Conservation (phyloP, 2,329 filamentous ascomycete species). For the Hawksworthiomyces lignivorus region DNA sequence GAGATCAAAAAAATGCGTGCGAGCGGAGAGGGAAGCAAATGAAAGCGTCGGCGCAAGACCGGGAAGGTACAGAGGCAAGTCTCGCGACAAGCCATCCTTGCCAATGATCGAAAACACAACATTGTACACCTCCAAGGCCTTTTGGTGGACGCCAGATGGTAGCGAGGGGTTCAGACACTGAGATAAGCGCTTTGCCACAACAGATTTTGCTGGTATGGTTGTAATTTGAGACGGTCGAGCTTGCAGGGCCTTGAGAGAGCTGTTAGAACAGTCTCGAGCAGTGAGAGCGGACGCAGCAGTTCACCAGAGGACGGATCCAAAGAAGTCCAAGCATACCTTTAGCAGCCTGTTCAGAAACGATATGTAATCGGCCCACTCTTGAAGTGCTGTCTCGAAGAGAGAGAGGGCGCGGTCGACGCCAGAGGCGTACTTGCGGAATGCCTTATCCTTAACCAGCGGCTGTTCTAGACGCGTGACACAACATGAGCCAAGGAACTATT, state of each 20-base stretch:
- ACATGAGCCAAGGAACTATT: no score
- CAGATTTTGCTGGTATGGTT: constrained; percentile 70
- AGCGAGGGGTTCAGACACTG: constrained; percentile 92
- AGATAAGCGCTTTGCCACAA: constrained; percentile 82
- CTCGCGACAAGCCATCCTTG: constrained; percentile 67
- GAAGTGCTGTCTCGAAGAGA: constrained; percentile 84
- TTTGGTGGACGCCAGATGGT: constrained; percentile 95
- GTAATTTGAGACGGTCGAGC: constrained; percentile 65
- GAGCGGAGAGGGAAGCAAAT: constrained; percentile 87
- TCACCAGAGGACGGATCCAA: constrained; percentile 15
- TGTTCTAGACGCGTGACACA: constrained; percentile 42
- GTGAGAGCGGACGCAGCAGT: constrained; percentile 10
- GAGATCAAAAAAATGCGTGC: constrained; percentile 75
- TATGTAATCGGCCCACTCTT: constrained; percentile 99
- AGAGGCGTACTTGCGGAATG: constrained; percentile 81
- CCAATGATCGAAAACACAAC: constrained; percentile 85
- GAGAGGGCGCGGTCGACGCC: constrained; percentile 80
- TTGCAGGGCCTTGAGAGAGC: constrained; percentile 73
- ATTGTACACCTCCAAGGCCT: constrained; percentile 86
- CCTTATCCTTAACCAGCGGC: constrained; percentile 51
- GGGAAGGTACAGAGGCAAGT: constrained; percentile 82
- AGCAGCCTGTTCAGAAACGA: constrained; percentile 86
- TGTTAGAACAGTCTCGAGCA: no score
- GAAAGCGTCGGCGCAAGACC: constrained; percentile 83
- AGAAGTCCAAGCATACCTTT: constrained; percentile 51